phyloP scores from a whole-genome alignment of 177 flowering plant species.

The Vitis hybrid region DNA sequence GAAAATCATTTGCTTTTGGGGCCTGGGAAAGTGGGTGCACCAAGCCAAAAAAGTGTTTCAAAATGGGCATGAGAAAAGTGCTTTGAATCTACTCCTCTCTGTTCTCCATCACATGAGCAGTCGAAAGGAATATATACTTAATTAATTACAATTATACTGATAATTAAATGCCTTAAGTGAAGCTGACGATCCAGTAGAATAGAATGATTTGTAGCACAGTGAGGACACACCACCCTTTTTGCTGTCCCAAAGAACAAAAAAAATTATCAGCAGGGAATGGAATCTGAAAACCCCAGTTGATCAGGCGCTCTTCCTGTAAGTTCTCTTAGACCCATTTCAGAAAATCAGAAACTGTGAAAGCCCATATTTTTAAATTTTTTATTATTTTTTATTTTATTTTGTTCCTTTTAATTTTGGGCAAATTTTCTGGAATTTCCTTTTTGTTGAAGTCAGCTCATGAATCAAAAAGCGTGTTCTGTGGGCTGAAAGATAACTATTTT shows the following conservation, averaged over 20 bases:
- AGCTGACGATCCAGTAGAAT: neutral
- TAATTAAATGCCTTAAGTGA: neutral
- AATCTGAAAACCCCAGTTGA: neutral
- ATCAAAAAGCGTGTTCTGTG: neutral
- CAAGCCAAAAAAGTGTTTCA: neutral
- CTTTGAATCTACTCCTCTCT: neutral
- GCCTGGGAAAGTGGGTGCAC: neutral
- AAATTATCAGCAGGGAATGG: neutral
- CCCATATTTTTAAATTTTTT: slow-evolving; percentile 9
- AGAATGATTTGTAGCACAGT: neutral
- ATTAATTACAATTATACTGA: neutral
- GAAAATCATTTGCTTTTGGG: neutral
- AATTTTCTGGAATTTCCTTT: neutral
- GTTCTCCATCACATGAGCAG: neutral
- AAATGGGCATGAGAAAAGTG: neutral
- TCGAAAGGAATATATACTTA: neutral
- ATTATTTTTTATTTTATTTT: neutral
- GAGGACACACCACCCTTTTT: neutral
- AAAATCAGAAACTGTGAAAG: slow-evolving; percentile 1
- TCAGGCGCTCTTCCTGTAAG: slow-evolving; percentile 18
- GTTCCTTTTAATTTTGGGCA: neutral
- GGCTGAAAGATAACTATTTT: neutral
- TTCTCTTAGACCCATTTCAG: slow-evolving; percentile 20
- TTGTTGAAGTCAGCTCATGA: neutral
- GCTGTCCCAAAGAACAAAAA: neutral